phyloP scores from a whole-genome alignment of 176 grass and related monocot genomes.

The Cenchrus americanus region DNA sequence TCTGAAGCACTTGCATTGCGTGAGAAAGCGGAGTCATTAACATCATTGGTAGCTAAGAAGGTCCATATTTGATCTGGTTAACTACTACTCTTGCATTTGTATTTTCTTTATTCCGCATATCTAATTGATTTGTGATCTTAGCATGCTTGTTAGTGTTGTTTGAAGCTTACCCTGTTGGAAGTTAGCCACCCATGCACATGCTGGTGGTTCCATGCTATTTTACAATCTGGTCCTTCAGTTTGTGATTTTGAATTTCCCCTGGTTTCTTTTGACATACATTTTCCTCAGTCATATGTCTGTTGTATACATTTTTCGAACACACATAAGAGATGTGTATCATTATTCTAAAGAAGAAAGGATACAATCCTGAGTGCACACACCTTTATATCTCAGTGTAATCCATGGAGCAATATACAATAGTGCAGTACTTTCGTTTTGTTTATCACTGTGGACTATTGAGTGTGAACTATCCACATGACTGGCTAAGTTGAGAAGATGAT shows the following conservation, averaged over 20 bases:
- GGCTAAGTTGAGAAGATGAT: too few relatives aligned
- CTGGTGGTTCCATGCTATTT: too few relatives aligned
- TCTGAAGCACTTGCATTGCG: slow-evolving; percentile 71
- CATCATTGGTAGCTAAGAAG: slow-evolving; percentile 69
- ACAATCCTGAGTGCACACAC: too few relatives aligned
- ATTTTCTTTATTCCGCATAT: slow-evolving; percentile 24
- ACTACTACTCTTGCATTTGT: not conserved
- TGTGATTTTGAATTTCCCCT: not conserved
- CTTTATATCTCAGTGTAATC: too few relatives aligned
- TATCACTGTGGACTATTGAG: too few relatives aligned
- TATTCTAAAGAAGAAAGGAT: too few relatives aligned
- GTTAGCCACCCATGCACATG: not conserved
- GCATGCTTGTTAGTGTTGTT: slow-evolving; percentile 13
- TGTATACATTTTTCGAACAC: too few relatives aligned
- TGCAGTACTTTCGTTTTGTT: too few relatives aligned
- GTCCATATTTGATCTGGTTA: slow-evolving; percentile 39
- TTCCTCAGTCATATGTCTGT: not conserved
- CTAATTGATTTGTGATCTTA: slow-evolving; percentile 6
- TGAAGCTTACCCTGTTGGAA: not conserved
- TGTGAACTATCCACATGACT: too few relatives aligned
- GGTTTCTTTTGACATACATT: not conserved
- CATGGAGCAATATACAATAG: too few relatives aligned
- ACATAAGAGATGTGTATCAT: too few relatives aligned
- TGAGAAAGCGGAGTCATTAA: slow-evolving; percentile 74
- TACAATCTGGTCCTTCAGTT: not conserved